Evolutionary conservation across 2,329 filamentous ascomycete species (phyloP), one percentile per base, ranked within the genome.

Genomic region (Penicillium paneum): DNA sequence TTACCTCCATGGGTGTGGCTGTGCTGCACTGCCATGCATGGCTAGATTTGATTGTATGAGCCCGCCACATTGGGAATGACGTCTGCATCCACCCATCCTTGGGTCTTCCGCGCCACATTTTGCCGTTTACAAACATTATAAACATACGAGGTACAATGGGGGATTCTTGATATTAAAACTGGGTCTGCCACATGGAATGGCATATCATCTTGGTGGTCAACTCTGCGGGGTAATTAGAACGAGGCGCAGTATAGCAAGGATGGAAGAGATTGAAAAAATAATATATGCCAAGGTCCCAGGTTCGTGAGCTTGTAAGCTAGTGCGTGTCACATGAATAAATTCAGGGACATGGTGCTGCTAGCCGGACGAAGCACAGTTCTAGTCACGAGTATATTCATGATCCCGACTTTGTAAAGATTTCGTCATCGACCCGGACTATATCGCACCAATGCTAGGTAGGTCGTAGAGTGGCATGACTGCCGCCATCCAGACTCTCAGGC

Each of bases 1-100:
- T 15, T 31, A 10, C 12, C 15, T 12, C 12, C 31, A 12, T 15
- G 7, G 12, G 3, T 19, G 19, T 44, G 42, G 17, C 26, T 46
- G 19, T 24, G 21, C 21, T 24, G 21, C 21, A 24, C 21, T 24
- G 21, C 21, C 21, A 24, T 24, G 3, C 5, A 24, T 4, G 4
- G 12, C 41, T 29, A 8, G 28, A 15, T 17, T 21, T 17, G 8
- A 44, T 21, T 44, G 19, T 44, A 44, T 19, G 15, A 31, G 31
- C 34, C 49, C 49, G 32, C 26, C 41, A 39, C 49, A 26, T 39
- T 45, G 19, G 17, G 26, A 26, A 46, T 52, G 49, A 52, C 49
- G 40, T 52, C 13, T 38, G 17, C 24, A 28, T 11, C 49, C 41
- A 48, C 35, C 15, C 19, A n/a, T 19, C n/a, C 24, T n/a, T 11